These are phyloP conservation scores for Tausonia pullulans DNA, from an alignment of 1,284 basidiomycete species.

Conservation along the genomic window DNA sequence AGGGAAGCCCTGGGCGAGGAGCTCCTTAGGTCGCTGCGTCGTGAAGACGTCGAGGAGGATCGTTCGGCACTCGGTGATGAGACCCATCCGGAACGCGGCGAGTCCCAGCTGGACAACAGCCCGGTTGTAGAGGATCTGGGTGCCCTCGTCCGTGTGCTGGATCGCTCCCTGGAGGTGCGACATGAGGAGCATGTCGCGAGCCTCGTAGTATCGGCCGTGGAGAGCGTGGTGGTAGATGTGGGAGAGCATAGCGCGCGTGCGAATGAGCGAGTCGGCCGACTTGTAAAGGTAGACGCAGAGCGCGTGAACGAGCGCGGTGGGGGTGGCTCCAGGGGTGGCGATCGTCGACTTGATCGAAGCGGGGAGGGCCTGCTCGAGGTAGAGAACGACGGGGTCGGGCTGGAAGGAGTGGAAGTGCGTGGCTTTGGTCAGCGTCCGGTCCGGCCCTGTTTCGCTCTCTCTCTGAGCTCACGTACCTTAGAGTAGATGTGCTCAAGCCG, in stretches of 20 bases:
- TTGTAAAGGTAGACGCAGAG: slow-evolving; percentile 92
- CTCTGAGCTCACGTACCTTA: slow-evolving; percentile 49
- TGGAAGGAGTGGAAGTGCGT: slow-evolving; percentile 29
- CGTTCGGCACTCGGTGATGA: slow-evolving; percentile 87
- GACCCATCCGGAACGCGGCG: slow-evolving; percentile 88
- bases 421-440: background rate
- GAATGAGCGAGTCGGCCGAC: slow-evolving; percentile 75
- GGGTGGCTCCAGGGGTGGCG: slow-evolving; percentile 46
- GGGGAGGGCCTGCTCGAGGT: slow-evolving; percentile 58
- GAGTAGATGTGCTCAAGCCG: slow-evolving; percentile 97
- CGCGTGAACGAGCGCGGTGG: slow-evolving; percentile 67
- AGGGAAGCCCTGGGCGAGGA: slow-evolving; percentile 92
- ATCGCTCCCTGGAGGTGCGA: slow-evolving; percentile 96
- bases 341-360: slow-evolving; percentile 46
- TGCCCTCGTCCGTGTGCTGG: slow-evolving; percentile 87
- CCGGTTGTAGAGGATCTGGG: slow-evolving; percentile 97
- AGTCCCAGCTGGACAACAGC: slow-evolving; percentile 94
- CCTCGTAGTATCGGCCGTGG: slow-evolving; percentile 92
- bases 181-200: slow-evolving; percentile 98
- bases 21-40: slow-evolving; percentile 90
- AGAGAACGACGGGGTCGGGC: slow-evolving; percentile 87
- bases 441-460: background rate
- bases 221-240: slow-evolving; percentile 97
- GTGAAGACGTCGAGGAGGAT: slow-evolving; percentile 93
- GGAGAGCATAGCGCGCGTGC: slow-evolving; percentile 91